Percentiles rank a stretch among this genome's conserved stretches.
Evolutionary conservation across 495 filamentous ascomycete species (phyloP).

Genomic region (Xylaria longipes): DNA sequence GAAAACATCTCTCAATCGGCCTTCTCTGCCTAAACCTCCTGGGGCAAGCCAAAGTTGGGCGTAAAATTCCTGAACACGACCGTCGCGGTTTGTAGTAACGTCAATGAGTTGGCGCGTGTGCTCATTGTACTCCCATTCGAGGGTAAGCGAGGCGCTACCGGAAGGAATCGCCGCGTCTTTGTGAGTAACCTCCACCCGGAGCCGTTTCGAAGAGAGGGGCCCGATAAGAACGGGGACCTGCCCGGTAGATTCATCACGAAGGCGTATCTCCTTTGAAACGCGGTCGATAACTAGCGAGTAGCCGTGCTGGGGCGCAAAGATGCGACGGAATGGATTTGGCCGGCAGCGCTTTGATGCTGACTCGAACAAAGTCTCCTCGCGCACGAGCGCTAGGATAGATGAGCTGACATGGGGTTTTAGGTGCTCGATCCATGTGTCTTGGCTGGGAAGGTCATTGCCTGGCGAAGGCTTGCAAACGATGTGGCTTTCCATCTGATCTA

Average conservation of each 20-base stretch:
- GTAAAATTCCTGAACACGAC: slow-evolving; percentile 85
- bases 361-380: slow-evolving; percentile 15
- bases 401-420: slow-evolving; percentile 63
- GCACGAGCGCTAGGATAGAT: slow-evolving; percentile 66
- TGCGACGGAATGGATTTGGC: slow-evolving; percentile 17
- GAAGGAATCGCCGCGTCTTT: slow-evolving; percentile 11
- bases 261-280: slow-evolving; percentile 58
- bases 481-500: slow-evolving; percentile 65
- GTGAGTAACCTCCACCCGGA: slow-evolving; percentile 8
- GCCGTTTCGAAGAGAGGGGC: slow-evolving; percentile 60
- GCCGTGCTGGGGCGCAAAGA: slow-evolving; percentile 12
- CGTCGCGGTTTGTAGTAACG: slow-evolving; percentile 79
- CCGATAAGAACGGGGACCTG: slow-evolving; percentile 71
- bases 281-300: not conserved
- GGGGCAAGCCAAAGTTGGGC: slow-evolving; percentile 83
- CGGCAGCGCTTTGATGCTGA: slow-evolving; percentile 13
- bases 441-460: slow-evolving; percentile 67
- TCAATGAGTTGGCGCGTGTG: slow-evolving; percentile 83
- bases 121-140: slow-evolving; percentile 81
- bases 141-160: slow-evolving; percentile 58
- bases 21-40: slow-evolving; percentile 72
- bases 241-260: slow-evolving; percentile 74
- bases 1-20: slow-evolving; percentile 73
- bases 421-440: slow-evolving; percentile 55
- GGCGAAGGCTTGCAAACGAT: slow-evolving; percentile 77